Conservation (phyloP, 129 eudicot species). For the Helianthus annuus region HanXRQr2.0-SUNRISE NC_035435.2:6776036-6776535, state of each 20-base stretch:
- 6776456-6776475: too few relatives aligned
- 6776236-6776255: slow-evolving; percentile 14
- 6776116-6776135: slow-evolving; percentile 10
- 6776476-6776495: too few relatives aligned
- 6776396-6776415: too few relatives aligned
- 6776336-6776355: too few relatives aligned
- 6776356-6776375: too few relatives aligned
- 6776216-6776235: slow-evolving; percentile 26
- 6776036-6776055: neutral
- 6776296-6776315: neutral
- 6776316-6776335: too few relatives aligned
- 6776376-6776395: too few relatives aligned
- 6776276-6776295: neutral
- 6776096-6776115: neutral
- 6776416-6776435: too few relatives aligned
- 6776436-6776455: too few relatives aligned
- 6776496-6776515: too few relatives aligned
- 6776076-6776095: neutral
- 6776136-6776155: slow-evolving; percentile 11
- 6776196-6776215: slow-evolving; percentile 22
- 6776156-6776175: slow-evolving; percentile 8
- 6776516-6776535: too few relatives aligned
- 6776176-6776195: slow-evolving; percentile 6
- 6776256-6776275: neutral
- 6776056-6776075: slow-evolving; percentile 24